Percentiles rank a stretch among this genome's conserved stretches.
Evolutionary conservation across 2,329 filamentous ascomycete genomes (phyloP).

Genomic region (Coniochaeta prunicola): DNA sequence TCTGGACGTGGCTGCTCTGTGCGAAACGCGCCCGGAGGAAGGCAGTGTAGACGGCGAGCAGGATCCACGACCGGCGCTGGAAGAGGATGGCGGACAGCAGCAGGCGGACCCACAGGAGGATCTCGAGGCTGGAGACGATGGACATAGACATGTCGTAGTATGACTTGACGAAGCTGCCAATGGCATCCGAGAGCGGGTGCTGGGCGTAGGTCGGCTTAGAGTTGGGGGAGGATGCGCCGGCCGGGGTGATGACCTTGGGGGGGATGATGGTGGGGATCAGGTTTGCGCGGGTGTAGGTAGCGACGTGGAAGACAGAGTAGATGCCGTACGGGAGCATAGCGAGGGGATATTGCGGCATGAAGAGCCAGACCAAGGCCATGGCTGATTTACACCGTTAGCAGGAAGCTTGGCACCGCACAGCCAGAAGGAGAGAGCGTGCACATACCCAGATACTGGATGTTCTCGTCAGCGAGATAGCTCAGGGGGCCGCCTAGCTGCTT

Average conservation of each 20-base stretch:
- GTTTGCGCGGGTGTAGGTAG: constrained; percentile 91
- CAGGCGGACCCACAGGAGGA: constrained; percentile 78
- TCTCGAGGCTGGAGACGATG: constrained; percentile 81
- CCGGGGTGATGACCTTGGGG: constrained; percentile 45
- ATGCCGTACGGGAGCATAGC: constrained; percentile 91
- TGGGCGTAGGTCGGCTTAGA: constrained; percentile 47
- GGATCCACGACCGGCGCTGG: constrained; percentile 83
- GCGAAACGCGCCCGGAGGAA: constrained; percentile 87
- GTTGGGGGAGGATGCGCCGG: constrained; percentile 47
- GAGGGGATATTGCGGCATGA: constrained; percentile 79
- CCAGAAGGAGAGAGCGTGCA: constrained; percentile 10
- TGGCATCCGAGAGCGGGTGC: constrained; percentile 67
- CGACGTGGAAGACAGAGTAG: constrained; percentile 98
- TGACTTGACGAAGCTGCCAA: constrained; percentile 91
- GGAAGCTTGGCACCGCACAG: neutral
- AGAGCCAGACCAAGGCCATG: constrained; percentile 93
- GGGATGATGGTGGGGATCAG: constrained; percentile 81
- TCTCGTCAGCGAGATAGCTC: constrained; percentile 77
- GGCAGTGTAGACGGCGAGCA: constrained; percentile 76
- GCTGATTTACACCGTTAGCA: constrained; percentile 40
- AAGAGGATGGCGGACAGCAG: constrained; percentile 77
- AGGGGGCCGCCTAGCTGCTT: constrained; percentile 53
- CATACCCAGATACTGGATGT: constrained; percentile 94
- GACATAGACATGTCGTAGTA: constrained; percentile 98
- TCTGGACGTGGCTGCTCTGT: constrained; percentile 91